Evolutionary conservation across 2,329 filamentous ascomycete species (phyloP).

Genomic region (Penicillium sp.): DNA sequence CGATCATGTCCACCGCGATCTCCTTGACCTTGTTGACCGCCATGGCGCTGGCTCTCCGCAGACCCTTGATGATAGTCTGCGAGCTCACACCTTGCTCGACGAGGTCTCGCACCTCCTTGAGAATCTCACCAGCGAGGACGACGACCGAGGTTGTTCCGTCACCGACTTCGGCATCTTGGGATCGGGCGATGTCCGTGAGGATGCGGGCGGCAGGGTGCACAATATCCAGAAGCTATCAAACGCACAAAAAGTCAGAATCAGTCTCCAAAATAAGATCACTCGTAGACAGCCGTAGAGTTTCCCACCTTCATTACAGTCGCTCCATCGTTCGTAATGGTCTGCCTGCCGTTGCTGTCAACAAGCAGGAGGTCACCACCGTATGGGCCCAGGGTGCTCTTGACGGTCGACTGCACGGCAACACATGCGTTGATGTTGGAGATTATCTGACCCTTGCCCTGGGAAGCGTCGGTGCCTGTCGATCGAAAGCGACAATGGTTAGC

Average conservation of each 20-base stretch:
- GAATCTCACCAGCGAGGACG: slow-evolving; percentile 91
- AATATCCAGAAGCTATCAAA: slow-evolving; percentile 80
- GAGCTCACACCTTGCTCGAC: slow-evolving; percentile 96
- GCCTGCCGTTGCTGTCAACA: slow-evolving; percentile 89
- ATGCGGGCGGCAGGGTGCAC: slow-evolving; percentile 96
- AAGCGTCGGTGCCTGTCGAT: slow-evolving; percentile 80
- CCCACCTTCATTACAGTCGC: slow-evolving; percentile 96
- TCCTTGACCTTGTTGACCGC: slow-evolving; percentile 99
- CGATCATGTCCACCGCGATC: slow-evolving; percentile 66
- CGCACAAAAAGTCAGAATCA: slow-evolving; percentile 5
- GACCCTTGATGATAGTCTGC: slow-evolving; percentile 94
- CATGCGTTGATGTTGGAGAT: slow-evolving; percentile 98
- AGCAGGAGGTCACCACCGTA: slow-evolving; percentile 96
- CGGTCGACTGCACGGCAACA: slow-evolving; percentile 88
- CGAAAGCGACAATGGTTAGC: slow-evolving; percentile 25
- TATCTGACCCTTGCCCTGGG: slow-evolving; percentile 94
- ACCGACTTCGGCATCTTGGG: slow-evolving; percentile 97
- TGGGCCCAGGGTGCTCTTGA: slow-evolving; percentile 91
- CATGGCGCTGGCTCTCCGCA: slow-evolving; percentile 80
- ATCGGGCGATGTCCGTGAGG: slow-evolving; percentile 95
- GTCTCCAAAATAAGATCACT: background rate
- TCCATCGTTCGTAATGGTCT: slow-evolving; percentile 98
- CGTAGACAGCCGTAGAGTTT: background rate
- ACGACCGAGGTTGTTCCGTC: slow-evolving; percentile 98
- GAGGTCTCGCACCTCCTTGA: slow-evolving; percentile 94